Base-by-base conservation (phyloP, 257 asterid genomes). In the Solanum tacnaense region DNA sequence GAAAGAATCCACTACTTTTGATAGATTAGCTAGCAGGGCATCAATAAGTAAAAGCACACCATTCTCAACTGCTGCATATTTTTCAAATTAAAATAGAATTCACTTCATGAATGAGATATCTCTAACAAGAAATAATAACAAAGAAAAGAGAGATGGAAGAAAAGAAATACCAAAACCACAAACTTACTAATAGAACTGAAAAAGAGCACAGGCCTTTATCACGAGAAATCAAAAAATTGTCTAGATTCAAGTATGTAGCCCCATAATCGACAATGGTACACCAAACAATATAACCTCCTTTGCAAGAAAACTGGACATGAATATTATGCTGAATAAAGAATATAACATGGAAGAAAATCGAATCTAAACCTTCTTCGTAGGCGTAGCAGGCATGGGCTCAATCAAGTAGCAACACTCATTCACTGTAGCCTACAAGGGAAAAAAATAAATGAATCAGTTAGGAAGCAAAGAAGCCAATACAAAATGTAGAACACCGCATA, bases 361-460 rank as follows among this genome's bases (percentile, higher is more conserved):
- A 27, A 35, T 68, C 83, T 87, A 32, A 60, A 94, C 97, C 97
- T 91, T 93, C 92, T 91, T 92, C 94, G 90, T 92, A 49, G 93
- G 91, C 94, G 91, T 92, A 49, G 95, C 91, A 89, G 97, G 97
- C 97, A 94, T 94, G 91, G 87, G 90, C 89, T 89, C 88, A 81
- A 25, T 41, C 46, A 84, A 88, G 87, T 87, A 65, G 85, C 84
- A 76, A 83, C 86, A 84, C 39, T 68, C 83, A n/a, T 75, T 83
- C 83, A n/a, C 36, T 70, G 38, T 70, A 46, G 87, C 88, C 93
- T 90, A 90, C 75, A 87, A 46, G 86, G 86, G 9, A 60, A 78
- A 85, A 76, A 85, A 49, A 71, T 18, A 85, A 71, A 88, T 86
- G 87, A 89, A 89, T 46, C 85, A 29, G 34, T 46, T 38, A 81